These are phyloP conservation scores for Sclerospora graminicola DNA, from an alignment of 352 stramenopile species.

Conservation along the genomic window DNA sequence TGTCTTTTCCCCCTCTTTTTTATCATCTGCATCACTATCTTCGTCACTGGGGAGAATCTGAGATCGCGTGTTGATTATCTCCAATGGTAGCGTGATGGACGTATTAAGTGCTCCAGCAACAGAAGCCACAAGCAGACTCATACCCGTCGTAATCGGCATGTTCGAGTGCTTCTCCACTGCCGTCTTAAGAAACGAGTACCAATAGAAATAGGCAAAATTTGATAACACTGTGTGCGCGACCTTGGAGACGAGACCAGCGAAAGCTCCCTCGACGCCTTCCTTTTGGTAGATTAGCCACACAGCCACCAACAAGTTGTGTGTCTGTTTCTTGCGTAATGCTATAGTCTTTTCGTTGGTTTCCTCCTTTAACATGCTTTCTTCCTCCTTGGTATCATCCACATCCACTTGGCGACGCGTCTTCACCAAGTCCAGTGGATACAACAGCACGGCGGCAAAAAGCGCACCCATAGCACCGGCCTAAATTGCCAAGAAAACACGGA, in stretches of 20 bases:
- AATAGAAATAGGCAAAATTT: conserved; percentile 84
- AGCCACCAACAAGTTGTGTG: conserved; percentile 38
- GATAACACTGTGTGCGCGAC: conserved; percentile 62
- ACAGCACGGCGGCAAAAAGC: conserved; percentile 56
- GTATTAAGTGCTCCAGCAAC: conserved; percentile 79
- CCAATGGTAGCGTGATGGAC: conserved; percentile 77
- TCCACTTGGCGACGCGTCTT: conserved; percentile 66
- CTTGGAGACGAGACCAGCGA: conserved; percentile 65
- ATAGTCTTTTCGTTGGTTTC: conserved; percentile 17
- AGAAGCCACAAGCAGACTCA: conserved; percentile 70
- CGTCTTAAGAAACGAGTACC: conserved; percentile 74
- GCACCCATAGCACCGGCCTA: conserved; percentile 69
- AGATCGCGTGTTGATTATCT: conserved; percentile 83
- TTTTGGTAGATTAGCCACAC: conserved; percentile 59
- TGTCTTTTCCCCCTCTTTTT: conserved; percentile 14
- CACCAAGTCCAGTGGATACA: conserved; percentile 69
- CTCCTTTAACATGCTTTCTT: conserved; percentile 4
- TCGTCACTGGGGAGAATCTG: conserved; percentile 51
- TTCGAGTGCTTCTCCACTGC: conserved; percentile 38
- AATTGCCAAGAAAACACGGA: not conserved
- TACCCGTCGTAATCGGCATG: conserved; percentile 40
- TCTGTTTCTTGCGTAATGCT: conserved; percentile 26
- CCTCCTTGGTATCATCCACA: conserved; percentile 24
- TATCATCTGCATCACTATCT: conserved; percentile 23
- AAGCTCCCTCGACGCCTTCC: conserved; percentile 52